phyloP scores from a whole-genome alignment of 805 yeast species.

The Saccharomyces paradoxus region DNA sequence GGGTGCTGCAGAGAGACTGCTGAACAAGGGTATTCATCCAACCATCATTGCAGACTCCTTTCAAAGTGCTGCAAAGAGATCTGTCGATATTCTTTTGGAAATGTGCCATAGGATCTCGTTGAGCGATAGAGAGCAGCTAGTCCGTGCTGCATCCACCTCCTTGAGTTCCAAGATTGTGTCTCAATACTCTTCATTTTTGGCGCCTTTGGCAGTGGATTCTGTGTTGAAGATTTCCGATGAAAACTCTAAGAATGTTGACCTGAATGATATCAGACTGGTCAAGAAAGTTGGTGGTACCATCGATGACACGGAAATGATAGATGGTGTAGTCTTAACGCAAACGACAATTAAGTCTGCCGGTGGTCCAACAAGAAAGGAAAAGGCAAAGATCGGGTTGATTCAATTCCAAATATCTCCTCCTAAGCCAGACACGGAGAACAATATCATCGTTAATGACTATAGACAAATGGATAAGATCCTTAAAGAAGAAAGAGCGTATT shows the following conservation, averaged over 20 bases:
- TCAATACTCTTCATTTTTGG: constrained; percentile 75
- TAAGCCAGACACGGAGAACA: constrained; percentile 95
- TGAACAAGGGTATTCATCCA: constrained; percentile 91
- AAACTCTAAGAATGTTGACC: constrained; percentile 60
- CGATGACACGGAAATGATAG: constrained; percentile 87
- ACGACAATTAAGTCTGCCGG: constrained; percentile 84
- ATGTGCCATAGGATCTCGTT: constrained; percentile 81
- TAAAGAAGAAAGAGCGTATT: constrained; percentile 94
- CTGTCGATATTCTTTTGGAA: constrained; percentile 71
- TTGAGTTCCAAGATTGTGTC: constrained; percentile 91
- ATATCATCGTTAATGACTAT: constrained; percentile 93
- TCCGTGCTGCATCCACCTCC: constrained; percentile 92
- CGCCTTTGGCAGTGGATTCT: constrained; percentile 91
- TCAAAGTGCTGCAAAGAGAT: constrained; percentile 77
- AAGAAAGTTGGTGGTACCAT: constrained; percentile 97
- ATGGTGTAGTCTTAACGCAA: constrained; percentile 91
- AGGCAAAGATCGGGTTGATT: constrained; percentile 80
- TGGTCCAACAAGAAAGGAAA: constrained; percentile 90
- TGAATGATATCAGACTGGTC: constrained; percentile 78
- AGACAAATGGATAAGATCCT: constrained; percentile 98
- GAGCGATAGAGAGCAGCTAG: constrained; percentile 69
- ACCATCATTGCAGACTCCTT: constrained; percentile 89
- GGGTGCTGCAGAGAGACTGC: constrained; percentile 88
- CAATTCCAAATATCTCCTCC: constrained; percentile 96
- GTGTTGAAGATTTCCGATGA: constrained; percentile 70